Conservation (phyloP, 768 basidiomycete species). For the Leccinum subgranulosum region DNA sequence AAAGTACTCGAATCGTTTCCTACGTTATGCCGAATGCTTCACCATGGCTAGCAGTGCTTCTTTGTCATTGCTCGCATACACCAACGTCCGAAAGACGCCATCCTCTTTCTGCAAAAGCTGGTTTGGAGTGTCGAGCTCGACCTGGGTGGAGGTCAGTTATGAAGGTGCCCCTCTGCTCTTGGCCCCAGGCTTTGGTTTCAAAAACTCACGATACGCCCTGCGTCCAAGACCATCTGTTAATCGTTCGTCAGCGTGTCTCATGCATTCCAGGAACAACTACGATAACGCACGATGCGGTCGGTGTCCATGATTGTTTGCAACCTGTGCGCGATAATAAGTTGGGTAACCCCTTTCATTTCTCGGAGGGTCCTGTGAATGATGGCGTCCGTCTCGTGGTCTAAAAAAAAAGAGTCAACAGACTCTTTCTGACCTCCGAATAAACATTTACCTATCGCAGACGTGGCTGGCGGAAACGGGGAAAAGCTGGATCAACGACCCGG, state of each 20-base stretch:
- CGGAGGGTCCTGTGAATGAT: constrained; percentile 7
- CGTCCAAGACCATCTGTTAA: constrained; percentile 9
- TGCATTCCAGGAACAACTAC: not conserved
- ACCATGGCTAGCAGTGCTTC: constrained; percentile 1
- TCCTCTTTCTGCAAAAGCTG: constrained; percentile 1
- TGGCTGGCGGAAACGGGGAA: constrained; percentile 11
- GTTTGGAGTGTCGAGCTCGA: constrained; percentile 3
- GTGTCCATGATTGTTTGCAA: constrained; percentile 9
- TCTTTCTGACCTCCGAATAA: too few species aligned
- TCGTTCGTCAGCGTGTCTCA: not conserved
- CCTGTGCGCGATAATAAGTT: constrained; percentile 10
- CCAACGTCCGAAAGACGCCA: constrained; percentile 1
- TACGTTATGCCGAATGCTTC: constrained; percentile 2
- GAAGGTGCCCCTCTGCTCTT: not conserved
- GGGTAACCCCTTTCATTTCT: constrained; percentile 3
- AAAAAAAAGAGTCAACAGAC: not conserved
- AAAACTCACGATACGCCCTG: constrained; percentile 6
- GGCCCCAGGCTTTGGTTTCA: not conserved
- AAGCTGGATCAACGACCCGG: not conserved
- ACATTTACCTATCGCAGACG: constrained; percentile 8
- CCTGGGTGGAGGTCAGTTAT: not conserved
- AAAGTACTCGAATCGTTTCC: constrained; percentile 9
- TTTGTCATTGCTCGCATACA: constrained; percentile 6
- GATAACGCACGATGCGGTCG: constrained; percentile 27
- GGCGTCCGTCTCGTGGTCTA: constrained; percentile 8